These are phyloP conservation scores for Phytophthora aleatoria DNA, from an alignment of 352 stramenopile genomes.

Conservation along the genomic window DNA sequence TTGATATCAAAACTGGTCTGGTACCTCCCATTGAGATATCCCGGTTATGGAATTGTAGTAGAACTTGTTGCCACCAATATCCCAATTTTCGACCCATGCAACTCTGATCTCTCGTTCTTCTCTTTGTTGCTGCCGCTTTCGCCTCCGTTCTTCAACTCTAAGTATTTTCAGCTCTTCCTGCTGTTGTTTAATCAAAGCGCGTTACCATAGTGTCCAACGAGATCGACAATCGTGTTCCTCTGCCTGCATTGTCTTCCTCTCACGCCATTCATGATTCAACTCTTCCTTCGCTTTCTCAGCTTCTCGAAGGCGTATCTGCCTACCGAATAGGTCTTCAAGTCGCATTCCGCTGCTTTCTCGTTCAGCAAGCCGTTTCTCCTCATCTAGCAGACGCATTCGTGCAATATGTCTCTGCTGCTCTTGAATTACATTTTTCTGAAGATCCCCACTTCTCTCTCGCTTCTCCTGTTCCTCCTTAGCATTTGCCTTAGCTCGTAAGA, in stretches of 20 bases:
- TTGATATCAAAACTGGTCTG: conserved; percentile 10
- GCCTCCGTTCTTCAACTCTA: conserved; percentile 37
- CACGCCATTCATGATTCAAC: conserved; percentile 41
- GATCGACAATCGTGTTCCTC: conserved; percentile 46
- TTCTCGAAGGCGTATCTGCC: conserved; percentile 47
- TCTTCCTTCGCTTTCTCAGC: conserved; percentile 38
- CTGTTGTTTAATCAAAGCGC: conserved; percentile 26
- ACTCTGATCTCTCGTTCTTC: conserved; percentile 35
- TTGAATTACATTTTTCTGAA: conserved; percentile 38
- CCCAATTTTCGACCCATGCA: conserved; percentile 56
- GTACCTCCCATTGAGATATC: conserved; percentile 58
- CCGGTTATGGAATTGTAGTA: conserved; percentile 68
- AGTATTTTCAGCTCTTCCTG: conserved; percentile 40
- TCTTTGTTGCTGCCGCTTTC: conserved; percentile 38
- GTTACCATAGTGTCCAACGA: conserved; percentile 43
- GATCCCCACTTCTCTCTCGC: conserved; percentile 7
- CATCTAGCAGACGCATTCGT: conserved; percentile 46
- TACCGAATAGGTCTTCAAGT: conserved; percentile 52
- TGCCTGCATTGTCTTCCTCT: conserved; percentile 47
- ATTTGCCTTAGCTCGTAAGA: conserved; percentile 44
- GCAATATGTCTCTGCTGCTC: conserved; percentile 54
- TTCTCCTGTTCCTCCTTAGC: conserved; percentile 26
- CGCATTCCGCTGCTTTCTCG: conserved; percentile 46
- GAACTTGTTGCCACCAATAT: conserved; percentile 55
- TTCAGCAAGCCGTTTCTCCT: conserved; percentile 38